Evolutionary conservation across 768 basidiomycete species (phyloP), one percentile per base, ranked within the genome.

Genomic region (Leucosporidium yakuticum): DNA sequence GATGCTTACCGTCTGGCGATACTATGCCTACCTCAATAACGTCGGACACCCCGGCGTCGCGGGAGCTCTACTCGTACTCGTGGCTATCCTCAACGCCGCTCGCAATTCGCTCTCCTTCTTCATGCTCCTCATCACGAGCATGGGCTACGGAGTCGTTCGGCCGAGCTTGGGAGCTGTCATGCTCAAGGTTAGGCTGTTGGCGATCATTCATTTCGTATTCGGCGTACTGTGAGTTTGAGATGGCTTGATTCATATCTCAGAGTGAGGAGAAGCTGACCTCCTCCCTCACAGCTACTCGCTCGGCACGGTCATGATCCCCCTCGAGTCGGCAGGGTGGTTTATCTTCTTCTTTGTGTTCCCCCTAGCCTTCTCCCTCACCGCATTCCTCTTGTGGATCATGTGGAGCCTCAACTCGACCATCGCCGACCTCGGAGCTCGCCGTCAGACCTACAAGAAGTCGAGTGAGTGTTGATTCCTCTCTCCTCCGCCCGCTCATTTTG

Each of bases 81-180:
- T 95, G 50, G 89, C 93, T n/a, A 90, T 94, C 68, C 81, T 98
- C 54, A 94, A 97, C 75, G 95, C 96, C 14, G 94, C 89, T 9
- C 82, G 96, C 56, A 98, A 98, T 76, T 89, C 69, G 49, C 60
- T 76, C 31, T 93, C 91, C 2, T 93, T 98, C 81, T 97, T 98
- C 81, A 85, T 98, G 83, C 83, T 99, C 27, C 82, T 97, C 27
- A 87, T 98, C 55, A 94, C 97, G 31, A 87, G 90, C 6, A 84
- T 97, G 74, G 96, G 96, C 47, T 81, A 96, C 50, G 91, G 89
- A 71, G 91, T 98, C 34, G 91, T 97, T 32, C 85, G 88, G 49
- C 93, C 97, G 74, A 87, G 88, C 11, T 81, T 99, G 17, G 95
- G 91, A 0, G 80, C 80, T 11, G 87, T 87, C 12, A 95, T 98